A percentile compares a stretch with the other conserved stretches of the same genome.
Conservation (phyloP, 2,329 filamentous ascomycete species). For the Colletotrichum sp. region DNA sequence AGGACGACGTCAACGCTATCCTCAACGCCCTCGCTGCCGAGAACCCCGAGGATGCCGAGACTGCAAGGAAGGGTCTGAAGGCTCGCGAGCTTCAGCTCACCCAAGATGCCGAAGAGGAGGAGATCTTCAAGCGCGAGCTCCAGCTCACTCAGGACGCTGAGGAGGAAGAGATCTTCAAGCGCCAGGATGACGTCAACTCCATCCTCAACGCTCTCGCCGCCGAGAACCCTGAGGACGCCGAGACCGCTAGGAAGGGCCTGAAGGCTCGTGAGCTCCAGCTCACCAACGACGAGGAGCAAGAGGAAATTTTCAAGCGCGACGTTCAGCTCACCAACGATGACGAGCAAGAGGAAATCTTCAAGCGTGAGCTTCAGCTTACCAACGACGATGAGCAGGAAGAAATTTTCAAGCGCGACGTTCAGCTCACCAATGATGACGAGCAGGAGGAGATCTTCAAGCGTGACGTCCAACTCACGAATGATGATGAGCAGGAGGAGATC, state of each 20-base stretch:
- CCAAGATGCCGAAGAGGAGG: neutral
- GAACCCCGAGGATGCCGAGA: constrained; percentile 1
- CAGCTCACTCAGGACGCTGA: neutral
- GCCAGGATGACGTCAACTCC: neutral
- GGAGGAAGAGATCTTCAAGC: neutral
- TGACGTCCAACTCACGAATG: neutral
- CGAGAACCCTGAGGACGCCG: neutral
- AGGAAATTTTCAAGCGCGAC: neutral
- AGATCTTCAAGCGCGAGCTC: neutral
- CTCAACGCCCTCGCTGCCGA: neutral
- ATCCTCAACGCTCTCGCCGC: neutral
- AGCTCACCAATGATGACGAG: neutral
- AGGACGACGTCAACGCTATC: neutral
- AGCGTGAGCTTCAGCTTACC: neutral
- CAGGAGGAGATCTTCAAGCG: neutral
- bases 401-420: neutral
- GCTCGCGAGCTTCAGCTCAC: neutral
- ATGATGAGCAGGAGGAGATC: neutral
- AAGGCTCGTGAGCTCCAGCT: neutral
- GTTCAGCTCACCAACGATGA: neutral
- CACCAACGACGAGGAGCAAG: neutral
- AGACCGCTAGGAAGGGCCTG: neutral
- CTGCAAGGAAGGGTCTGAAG: neutral
- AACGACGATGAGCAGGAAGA: neutral
- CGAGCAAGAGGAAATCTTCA: neutral